Evolutionary conservation across 345 rosid genomes (phyloP).

Genomic region (Hypericum androsaemum): DNA sequence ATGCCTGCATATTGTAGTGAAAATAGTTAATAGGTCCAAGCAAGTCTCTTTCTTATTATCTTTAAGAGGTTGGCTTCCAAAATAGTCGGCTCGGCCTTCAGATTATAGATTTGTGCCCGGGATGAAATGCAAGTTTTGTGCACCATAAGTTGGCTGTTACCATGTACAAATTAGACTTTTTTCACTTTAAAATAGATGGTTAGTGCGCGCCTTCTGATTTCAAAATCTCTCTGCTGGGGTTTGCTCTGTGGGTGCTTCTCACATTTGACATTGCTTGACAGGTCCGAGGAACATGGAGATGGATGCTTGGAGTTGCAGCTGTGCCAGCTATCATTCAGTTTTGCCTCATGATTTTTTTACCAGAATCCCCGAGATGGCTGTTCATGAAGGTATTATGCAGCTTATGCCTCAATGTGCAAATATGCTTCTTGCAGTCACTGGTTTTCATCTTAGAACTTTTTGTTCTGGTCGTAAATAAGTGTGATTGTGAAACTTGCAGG

Average conservation of each 20-base stretch:
- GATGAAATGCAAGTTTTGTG: too few species aligned
- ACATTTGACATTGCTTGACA: slow-evolving; percentile 17
- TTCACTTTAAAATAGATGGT: slow-evolving; percentile 10
- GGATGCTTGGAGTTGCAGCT: slow-evolving; percentile 89
- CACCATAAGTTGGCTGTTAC: too few species aligned
- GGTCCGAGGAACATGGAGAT: slow-evolving; percentile 77
- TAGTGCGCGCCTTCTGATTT: not conserved
- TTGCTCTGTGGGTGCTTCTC: slow-evolving; percentile 3
- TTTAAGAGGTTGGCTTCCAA: too few species aligned
- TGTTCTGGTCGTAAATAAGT: not conserved
- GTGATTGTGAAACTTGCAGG: slow-evolving; percentile 24
- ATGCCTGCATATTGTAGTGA: too few species aligned
- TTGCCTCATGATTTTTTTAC: slow-evolving; percentile 49
- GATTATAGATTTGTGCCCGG: too few species aligned
- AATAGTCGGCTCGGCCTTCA: too few species aligned
- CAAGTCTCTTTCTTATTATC: too few species aligned
- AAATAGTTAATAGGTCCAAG: too few species aligned
- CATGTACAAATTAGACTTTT: too few species aligned
- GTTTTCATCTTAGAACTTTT: not conserved
- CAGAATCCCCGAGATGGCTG: slow-evolving; percentile 91
- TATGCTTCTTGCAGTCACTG: not conserved
- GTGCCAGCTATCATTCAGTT: slow-evolving; percentile 60
- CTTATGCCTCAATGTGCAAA: not conserved
- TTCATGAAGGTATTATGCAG: slow-evolving; percentile 33
- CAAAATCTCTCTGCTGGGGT: not conserved